phyloP scores from a whole-genome alignment of 164 flowering plant species.

The Annona cherimola region DNA sequence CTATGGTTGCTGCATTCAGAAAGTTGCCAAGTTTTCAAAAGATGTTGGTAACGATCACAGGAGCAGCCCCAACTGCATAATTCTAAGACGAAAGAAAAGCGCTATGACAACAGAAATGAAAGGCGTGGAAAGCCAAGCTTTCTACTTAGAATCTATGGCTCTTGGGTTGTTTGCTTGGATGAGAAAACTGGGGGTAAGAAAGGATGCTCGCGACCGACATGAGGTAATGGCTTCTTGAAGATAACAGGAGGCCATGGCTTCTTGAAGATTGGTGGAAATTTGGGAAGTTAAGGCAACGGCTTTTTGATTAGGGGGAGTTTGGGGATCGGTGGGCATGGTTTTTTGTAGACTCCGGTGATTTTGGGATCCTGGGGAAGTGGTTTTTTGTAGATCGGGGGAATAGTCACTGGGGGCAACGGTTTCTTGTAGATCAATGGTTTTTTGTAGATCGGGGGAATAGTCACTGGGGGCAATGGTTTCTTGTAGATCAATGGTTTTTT shows the following conservation, averaged over 20 bases:
- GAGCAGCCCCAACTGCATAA: not conserved
- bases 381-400: conserved; percentile 20
- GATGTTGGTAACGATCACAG: not conserved
- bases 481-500: conserved; percentile 1
- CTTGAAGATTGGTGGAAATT: conserved; percentile 16
- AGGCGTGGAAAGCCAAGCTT: not conserved
- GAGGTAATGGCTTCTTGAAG: not conserved
- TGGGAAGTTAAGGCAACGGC: not conserved
- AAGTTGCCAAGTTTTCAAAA: not conserved
- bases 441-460: too few species aligned
- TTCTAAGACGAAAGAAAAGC: not conserved
- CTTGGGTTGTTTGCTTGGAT: not conserved
- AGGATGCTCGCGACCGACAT: too few species aligned
- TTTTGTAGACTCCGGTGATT: conserved; percentile 13
- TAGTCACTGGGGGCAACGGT: too few species aligned
- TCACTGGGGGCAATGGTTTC: conserved; percentile 1
- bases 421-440: too few species aligned
- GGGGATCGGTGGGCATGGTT: conserved; percentile 19
- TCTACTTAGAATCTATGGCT: not conserved
- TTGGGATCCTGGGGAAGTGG: conserved; percentile 14
- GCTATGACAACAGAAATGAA: not conserved
- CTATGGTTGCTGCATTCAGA: too few species aligned
- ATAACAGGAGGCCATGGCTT: not conserved
- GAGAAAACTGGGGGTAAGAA: not conserved
- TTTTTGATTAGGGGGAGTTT: conserved; percentile 8